Percentiles rank a stretch among this genome's conserved stretches.
These are phyloP conservation scores for Trichoderma polysporum DNA, from an alignment of 2,329 filamentous ascomycete species.

Conservation along the genomic window DNA sequence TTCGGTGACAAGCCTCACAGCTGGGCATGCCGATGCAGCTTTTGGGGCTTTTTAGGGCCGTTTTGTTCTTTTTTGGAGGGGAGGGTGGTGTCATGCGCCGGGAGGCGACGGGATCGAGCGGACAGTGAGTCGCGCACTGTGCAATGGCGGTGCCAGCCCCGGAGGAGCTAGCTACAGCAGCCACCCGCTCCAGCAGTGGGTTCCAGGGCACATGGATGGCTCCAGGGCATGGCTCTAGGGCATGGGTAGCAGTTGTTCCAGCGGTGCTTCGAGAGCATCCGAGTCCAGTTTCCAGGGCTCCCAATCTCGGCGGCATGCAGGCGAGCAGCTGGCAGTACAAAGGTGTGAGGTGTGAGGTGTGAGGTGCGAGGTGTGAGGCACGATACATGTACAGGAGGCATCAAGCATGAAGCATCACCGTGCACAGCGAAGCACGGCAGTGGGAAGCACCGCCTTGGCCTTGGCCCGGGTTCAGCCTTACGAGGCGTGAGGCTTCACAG, in stretches of 20 bases:
- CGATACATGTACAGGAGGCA: not conserved
- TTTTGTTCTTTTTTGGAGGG: not conserved
- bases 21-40: not conserved
- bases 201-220: no score
- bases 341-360: not conserved
- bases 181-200: not conserved
- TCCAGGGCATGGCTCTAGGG: not conserved
- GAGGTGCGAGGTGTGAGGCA: not conserved
- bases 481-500: not conserved
- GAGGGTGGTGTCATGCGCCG: conserved; percentile 10
- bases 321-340: not conserved
- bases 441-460: not conserved
- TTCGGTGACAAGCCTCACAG: not conserved
- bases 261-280: not conserved
- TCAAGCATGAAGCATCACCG: not conserved
- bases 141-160: not conserved
- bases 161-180: conserved; percentile 8
- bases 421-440: not conserved
- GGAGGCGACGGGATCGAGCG: conserved; percentile 1
- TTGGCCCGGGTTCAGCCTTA: not conserved
- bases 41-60: not conserved
- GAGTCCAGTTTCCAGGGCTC: not conserved
- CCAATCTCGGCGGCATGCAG: not conserved
- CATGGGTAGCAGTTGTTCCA: not conserved
- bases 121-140: not conserved